A percentile compares a stretch with the other conserved stretches of the same genome.
Conservation (phyloP, 2,329 filamentous ascomycete species). For the Balansia obtecta region DNA sequence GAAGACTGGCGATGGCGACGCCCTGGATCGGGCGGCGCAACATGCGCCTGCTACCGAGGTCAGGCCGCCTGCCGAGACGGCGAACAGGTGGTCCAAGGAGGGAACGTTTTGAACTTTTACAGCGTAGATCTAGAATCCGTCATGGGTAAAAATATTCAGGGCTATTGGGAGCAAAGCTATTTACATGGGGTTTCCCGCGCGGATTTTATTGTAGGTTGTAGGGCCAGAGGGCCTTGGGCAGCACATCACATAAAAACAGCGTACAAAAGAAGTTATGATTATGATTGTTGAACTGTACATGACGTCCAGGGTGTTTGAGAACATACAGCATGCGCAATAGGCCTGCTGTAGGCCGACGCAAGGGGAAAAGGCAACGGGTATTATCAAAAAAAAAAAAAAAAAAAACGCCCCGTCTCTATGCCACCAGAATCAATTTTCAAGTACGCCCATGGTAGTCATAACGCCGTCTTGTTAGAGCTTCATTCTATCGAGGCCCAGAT, state of each 20-base stretch:
- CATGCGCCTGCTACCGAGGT: slow-evolving; percentile 18
- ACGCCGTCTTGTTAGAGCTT: neutral
- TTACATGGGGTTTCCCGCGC: neutral
- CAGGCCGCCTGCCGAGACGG: slow-evolving; percentile 8
- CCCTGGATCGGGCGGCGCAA: slow-evolving; percentile 16
- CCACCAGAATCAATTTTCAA: neutral
- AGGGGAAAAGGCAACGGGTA: neutral
- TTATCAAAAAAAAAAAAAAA: too few relatives aligned
- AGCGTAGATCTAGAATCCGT: neutral
- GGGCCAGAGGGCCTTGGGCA: too few relatives aligned
- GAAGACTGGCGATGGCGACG: slow-evolving; percentile 9
- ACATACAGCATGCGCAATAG: neutral
- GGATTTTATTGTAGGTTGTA: too few relatives aligned
- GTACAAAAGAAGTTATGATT: neutral
- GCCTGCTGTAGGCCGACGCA: neutral
- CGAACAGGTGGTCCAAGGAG: slow-evolving; percentile 13
- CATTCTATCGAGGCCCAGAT: neutral
- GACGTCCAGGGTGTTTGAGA: neutral
- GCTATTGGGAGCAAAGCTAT: too few relatives aligned
- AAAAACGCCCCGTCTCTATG: neutral
- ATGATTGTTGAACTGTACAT: neutral
- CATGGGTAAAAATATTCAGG: too few relatives aligned
- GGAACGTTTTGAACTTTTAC: slow-evolving; percentile 11
- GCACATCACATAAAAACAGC: neutral
- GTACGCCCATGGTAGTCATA: neutral